Evolutionary conservation across 2,329 filamentous ascomycete genomes (phyloP), one percentile per base, ranked within the genome.

Genomic region (Ceratocystis cacaofunesta): DNA sequence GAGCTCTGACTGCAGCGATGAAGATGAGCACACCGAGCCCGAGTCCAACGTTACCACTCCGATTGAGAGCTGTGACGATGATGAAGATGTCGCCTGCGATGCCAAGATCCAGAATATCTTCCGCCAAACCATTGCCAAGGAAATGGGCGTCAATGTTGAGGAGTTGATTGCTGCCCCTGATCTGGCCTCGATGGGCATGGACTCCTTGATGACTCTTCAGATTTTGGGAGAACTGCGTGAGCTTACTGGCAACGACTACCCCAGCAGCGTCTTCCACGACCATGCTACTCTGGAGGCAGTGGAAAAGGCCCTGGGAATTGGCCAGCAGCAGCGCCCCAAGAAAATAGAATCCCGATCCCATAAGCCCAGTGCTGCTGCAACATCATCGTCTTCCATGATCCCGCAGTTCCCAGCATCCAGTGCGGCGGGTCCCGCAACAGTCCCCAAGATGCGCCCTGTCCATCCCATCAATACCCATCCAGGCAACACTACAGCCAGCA

Each of bases 111-210:
- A 79, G 75, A 70, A 78, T 71, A 72, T 80, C 70, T 79, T 88
- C 60, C 84, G 86, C 73, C 80, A 82, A 64, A 87, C 85, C 65
- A 84, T 89, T 68, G 83, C 85, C n/a, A 78, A 80, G 46, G 86
- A 89, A 73, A 88, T 89, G 80, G 85, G 85, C 66, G 83, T 89
- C n/a, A 82, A 85, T 28, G 77, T 86, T 10, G 82, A 85, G 36
- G 85, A 89, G 70, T 77, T 84, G 36, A 72, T 80, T 2, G 79
- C 79, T 25, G 79, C 79, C 0, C 78, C 79, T 0, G 79, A 83
- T 68, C 75, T 84, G 65, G 78, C 79, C n/a, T 78, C 80, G 1
- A 74, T 84, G 12, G 82, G 82, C 2, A 82, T 85, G 75, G 82
- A 85, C 71, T 84, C 81, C 1, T 75, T 84, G 25, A 82, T 84